These are phyloP conservation scores for Avicennia marina DNA, from an alignment of 257 asterid species.

Conservation along the genomic window DNA sequence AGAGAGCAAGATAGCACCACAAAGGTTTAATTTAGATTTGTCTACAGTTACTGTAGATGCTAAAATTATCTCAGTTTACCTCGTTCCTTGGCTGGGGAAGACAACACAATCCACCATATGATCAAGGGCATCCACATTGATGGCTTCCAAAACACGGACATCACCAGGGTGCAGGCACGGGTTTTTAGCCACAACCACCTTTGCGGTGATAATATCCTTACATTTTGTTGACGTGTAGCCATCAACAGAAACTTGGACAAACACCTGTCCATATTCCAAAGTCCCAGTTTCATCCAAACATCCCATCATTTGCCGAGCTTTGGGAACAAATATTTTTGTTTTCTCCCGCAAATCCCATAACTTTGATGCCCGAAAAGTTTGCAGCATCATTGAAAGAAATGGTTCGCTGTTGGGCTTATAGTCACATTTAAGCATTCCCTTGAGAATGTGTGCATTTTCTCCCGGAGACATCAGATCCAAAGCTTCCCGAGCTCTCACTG, in stretches of 20 bases:
- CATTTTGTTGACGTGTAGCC: conserved; percentile 4
- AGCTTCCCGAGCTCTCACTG: conserved; percentile 67
- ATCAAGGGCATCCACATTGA: conserved; percentile 47
- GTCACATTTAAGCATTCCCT: conserved; percentile 76
- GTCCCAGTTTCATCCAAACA: conserved; percentile 80
- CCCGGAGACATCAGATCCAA: conserved; percentile 83
- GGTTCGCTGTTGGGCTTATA: conserved; percentile 83
- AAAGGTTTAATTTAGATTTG: no score
- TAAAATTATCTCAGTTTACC: no score
- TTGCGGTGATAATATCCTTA: conserved; percentile 30
- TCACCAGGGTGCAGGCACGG: conserved; percentile 99
- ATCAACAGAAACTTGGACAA: conserved; percentile 49
- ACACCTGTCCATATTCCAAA: conserved; percentile 82
- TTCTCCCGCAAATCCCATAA: conserved; percentile 58
- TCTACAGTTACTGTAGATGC: no score
- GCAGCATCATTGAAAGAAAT: conserved; percentile 84
- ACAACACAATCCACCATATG: conserved; percentile 96
- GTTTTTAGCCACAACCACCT: conserved; percentile 77
- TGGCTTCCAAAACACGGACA: conserved; percentile 66
- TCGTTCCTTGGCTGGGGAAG: conserved; percentile 67
- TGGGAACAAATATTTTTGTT: conserved; percentile 63
- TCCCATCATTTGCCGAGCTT: conserved; percentile 84
- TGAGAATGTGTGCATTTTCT: conserved; percentile 66
- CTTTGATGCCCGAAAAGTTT: conserved; percentile 62
- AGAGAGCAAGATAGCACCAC: no score